Evolutionary conservation across 192 early-diverging fungal species (phyloP).

Genomic region (Coemansia sp.): DNA sequence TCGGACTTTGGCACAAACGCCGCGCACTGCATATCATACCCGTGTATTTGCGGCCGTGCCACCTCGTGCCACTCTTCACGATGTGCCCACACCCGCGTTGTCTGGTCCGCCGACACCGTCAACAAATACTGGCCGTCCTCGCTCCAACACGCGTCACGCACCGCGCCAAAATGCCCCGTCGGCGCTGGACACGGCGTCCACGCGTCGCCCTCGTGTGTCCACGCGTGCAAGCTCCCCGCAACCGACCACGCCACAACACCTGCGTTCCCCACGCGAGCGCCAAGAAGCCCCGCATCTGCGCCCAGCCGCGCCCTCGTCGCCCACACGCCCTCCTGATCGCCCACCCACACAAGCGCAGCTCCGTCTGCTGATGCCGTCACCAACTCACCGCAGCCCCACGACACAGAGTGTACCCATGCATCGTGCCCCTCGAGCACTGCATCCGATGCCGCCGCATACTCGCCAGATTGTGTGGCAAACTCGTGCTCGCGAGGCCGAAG

Average conservation of each 20-base stretch:
- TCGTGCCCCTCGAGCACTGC: conserved; percentile 94
- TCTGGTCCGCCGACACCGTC: conserved; percentile 84
- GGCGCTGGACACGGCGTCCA: conserved; percentile 76
- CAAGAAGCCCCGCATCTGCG: conserved; percentile 84
- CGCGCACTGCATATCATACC: conserved; percentile 88
- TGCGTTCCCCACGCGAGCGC: conserved; percentile 68
- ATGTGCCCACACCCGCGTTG: conserved; percentile 76
- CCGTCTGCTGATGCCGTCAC: conserved; percentile 90
- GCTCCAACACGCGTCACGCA: conserved; percentile 83
- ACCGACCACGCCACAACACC: conserved; percentile 75
- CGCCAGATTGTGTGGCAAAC: conserved; percentile 28
- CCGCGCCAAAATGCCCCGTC: conserved; percentile 80
- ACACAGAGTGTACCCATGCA: conserved; percentile 87
- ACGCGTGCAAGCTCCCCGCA: conserved; percentile 82
- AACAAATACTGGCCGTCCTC: conserved; percentile 69
- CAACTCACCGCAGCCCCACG: conserved; percentile 69
- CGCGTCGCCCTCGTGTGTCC: conserved; percentile 50
- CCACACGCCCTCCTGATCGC: conserved; percentile 82
- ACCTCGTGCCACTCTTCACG: conserved; percentile 89
- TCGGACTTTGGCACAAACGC: conserved; percentile 58
- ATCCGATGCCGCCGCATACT: conserved; percentile 72
- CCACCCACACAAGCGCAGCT: conserved; percentile 87
- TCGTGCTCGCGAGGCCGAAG: conserved; percentile 65
- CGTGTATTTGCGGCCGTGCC: conserved; percentile 93
- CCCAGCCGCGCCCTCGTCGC: conserved; percentile 80